These are phyloP conservation scores for Pholiota conissans DNA, from an alignment of 768 basidiomycete species.

Conservation along the genomic window DNA sequence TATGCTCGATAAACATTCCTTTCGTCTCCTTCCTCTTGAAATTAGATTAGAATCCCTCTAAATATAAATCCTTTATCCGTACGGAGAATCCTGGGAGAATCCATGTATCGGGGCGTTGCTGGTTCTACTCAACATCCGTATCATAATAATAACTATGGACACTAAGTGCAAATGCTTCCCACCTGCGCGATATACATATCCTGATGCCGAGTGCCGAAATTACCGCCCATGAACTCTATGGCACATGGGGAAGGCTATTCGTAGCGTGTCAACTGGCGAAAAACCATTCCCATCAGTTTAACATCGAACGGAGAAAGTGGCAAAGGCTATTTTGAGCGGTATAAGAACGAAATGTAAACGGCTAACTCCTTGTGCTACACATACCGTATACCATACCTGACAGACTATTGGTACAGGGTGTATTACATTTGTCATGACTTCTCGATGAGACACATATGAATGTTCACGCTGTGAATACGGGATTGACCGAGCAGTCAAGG, in stretches of 20 bases:
- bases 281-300: background rate
- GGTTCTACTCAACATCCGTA: background rate
- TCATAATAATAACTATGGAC: background rate
- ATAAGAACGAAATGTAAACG: background rate
- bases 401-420: background rate
- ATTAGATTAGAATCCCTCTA: background rate
- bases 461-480: background rate
- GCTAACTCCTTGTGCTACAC: background rate
- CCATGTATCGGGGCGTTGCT: background rate
- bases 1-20: background rate
- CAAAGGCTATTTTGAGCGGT: background rate
- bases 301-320: background rate
- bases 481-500: background rate
- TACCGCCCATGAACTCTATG: background rate
- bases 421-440: background rate
- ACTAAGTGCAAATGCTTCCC: background rate
- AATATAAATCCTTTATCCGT: background rate
- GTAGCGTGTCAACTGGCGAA: background rate
- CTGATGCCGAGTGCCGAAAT: background rate
- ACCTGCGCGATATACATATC: background rate
- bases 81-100: background rate
- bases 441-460: background rate
- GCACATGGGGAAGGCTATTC: background rate
- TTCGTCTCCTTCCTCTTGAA: background rate
- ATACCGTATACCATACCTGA: background rate